Conservation (phyloP, 306 rosid genomes). For the Psophocarpus tetragonolobus region DNA sequence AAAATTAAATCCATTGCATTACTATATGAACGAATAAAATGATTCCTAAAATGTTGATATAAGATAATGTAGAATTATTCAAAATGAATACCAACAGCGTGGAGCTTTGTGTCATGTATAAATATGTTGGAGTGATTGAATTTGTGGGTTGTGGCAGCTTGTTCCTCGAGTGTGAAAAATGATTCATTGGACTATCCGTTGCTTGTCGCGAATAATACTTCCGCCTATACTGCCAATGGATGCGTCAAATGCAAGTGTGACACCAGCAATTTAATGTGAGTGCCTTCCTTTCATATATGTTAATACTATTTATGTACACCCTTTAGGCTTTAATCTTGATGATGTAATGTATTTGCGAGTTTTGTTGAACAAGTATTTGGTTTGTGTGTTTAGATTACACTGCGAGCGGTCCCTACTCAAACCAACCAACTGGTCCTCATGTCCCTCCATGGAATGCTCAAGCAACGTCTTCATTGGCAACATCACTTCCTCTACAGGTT, state of each 20-base stretch:
- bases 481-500: slow-evolving; percentile 30
- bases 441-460: slow-evolving; percentile 61
- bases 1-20: not conserved
- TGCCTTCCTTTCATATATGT: not conserved
- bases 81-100: not conserved
- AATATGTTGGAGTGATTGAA: not conserved
- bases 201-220: slow-evolving; percentile 56
- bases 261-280: slow-evolving; percentile 52
- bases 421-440: slow-evolving; percentile 47
- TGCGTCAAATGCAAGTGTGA: slow-evolving; percentile 75
- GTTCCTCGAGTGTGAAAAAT: slow-evolving; percentile 49
- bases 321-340: no score
- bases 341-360: not conserved
- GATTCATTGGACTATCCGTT: slow-evolving; percentile 58
- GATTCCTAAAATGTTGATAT: not conserved
- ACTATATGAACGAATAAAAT: not conserved
- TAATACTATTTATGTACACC: not conserved
- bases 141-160: slow-evolving; percentile 48
- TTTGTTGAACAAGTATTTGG: not conserved
- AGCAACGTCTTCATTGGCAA: slow-evolving; percentile 42
- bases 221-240: slow-evolving; percentile 56
- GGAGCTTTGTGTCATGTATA: not conserved
- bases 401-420: slow-evolving; percentile 57
- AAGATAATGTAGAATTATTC: no score
- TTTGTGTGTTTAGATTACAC: slow-evolving; percentile 49